Evolutionary conservation across 768 basidiomycete genomes (phyloP).

Genomic region (Boletellus sp.): DNA sequence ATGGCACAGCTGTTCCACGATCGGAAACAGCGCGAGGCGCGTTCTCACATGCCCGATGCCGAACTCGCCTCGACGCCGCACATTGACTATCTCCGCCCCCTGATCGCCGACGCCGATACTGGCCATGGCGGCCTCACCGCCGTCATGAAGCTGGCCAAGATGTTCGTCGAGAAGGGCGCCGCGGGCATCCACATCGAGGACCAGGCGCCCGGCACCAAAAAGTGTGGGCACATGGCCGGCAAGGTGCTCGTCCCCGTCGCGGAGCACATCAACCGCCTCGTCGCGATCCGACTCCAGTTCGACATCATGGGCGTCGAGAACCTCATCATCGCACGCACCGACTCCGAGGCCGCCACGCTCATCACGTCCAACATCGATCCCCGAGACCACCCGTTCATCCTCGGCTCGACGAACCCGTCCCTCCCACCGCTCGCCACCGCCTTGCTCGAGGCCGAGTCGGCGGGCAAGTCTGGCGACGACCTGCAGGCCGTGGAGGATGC

Average conservation of each 20-base stretch:
- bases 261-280: constrained; percentile 97
- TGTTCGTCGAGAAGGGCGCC: constrained; percentile 98
- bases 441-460: constrained; percentile 81
- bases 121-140: constrained; percentile 98
- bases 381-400: constrained; percentile 96
- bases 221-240: constrained; percentile 91
- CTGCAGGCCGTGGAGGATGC: constrained; percentile 87
- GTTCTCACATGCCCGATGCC: constrained; percentile 63
- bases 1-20: constrained; percentile 99
- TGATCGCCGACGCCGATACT: constrained; percentile 96
- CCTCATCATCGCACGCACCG: constrained; percentile 88
- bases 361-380: constrained; percentile 96
- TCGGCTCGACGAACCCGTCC: constrained; percentile 79
- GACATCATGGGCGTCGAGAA: constrained; percentile 99
- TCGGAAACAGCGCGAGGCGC: constrained; percentile 87
- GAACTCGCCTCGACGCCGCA: constrained; percentile 66
- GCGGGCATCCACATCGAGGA: constrained; percentile 98
- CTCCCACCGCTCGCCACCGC: constrained; percentile 68
- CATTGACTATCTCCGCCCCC: constrained; percentile 89
- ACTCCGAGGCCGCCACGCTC: constrained; percentile 96
- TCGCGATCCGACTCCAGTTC: constrained; percentile 95
- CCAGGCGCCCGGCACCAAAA: constrained; percentile 96
- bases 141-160: constrained; percentile 96
- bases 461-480: constrained; percentile 73
- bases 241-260: constrained; percentile 96